Base-by-base conservation (phyloP, 2,329 filamentous ascomycete genomes). In the Monilinia fructigena region DNA sequence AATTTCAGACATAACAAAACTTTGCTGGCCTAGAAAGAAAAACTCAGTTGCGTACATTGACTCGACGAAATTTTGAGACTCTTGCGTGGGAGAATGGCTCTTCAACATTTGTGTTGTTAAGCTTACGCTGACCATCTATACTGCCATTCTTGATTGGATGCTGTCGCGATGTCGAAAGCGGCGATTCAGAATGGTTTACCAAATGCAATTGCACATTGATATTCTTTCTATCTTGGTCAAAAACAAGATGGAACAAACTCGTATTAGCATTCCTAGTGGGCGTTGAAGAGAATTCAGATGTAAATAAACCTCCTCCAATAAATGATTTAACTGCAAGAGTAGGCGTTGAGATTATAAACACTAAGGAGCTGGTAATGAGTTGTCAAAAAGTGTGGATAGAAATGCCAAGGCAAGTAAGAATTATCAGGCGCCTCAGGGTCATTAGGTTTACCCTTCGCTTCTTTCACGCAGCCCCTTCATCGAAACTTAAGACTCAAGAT, bases 401-500 rank as follows among this genome's bases (percentile, higher is more conserved):
- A 31, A 23, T 59, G 42, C 56, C 42, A 59, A 35, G 42, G 35
- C 42, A 59, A 54, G 16, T 16, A 54, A 28, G 40, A 38, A 28
- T 10, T 26, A 47, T 47, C 26, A 42, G 38, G 38, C 16, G 26
- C 38, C 11, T 23, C 4, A 23, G 11, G 26, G 18, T 16, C 26
- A 26, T 23, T 47, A 45, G 40, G 38, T 14, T 45, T 58, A 28
- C 45, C 20, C 48, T 28, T 60, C 58, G 58, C 58, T 60, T 50
- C 45, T 60, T 60, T 60, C 20, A 28, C 28, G 31, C 45, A 45
- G 45, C 58, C 58, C 58, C 58, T 60, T 38, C 58, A 60, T 60
- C 45, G 38, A n/a, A 3, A 35, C 10, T 18, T 8, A 26, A 26
- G n/a, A 23, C 3, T 48, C 20, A 42, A 42, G 14, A 42, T 14